phyloP scores from a whole-genome alignment of 257 asterid species.

The Vinca minor region DNA sequence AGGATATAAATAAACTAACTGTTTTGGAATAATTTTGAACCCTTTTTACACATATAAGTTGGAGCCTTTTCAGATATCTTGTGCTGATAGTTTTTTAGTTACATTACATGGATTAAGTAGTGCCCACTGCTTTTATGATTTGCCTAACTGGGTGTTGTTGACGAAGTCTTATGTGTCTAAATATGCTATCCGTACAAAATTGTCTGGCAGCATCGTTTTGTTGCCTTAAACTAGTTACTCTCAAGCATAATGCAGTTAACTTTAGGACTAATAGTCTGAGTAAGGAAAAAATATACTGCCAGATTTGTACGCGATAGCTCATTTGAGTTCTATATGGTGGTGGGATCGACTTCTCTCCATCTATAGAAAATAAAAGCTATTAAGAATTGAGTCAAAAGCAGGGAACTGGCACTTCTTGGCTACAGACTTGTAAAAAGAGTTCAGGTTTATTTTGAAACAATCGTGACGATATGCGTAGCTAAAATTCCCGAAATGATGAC shows the following conservation, averaged over 20 bases:
- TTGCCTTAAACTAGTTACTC: neutral
- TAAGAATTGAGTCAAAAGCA: neutral
- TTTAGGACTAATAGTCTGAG: neutral
- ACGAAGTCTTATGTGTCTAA: neutral
- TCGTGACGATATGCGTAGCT: too few relatives aligned
- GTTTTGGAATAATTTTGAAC: neutral
- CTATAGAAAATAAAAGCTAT: neutral
- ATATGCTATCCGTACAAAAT: neutral
- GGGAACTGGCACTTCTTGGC: neutral
- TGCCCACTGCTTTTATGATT: neutral
- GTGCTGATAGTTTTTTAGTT: neutral
- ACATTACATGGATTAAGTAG: slow-evolving; percentile 4
- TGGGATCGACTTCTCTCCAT: neutral
- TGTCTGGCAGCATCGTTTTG: neutral
- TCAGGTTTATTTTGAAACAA: neutral
- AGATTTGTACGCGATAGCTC: neutral
- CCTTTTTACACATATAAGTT: too few relatives aligned
- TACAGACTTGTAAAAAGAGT: neutral
- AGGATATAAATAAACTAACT: neutral
- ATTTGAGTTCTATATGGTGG: neutral
- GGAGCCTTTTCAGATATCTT: neutral
- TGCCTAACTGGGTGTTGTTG: neutral
- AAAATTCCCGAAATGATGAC: neutral
- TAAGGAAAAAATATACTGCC: too few relatives aligned
- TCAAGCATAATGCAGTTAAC: neutral